Base-by-base conservation (phyloP, 306 rosid genomes). In the Corylus americana region DNA sequence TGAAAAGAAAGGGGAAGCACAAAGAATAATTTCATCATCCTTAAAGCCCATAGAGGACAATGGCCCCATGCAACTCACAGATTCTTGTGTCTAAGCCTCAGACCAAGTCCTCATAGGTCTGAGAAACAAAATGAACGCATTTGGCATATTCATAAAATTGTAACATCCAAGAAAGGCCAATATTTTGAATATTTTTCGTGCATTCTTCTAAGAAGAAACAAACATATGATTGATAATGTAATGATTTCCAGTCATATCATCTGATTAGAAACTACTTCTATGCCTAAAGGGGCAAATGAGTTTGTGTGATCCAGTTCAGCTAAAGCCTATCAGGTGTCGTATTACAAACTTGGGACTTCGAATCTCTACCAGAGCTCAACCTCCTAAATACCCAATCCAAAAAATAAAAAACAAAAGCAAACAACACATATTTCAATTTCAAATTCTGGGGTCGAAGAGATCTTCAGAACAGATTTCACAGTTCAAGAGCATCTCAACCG, bases 401-500 rank as follows among this genome's bases (percentile, higher is more conserved):
- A 20, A 3, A 13, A 8, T 2, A 71, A 71, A 71, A 71, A 0
- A 4, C 35, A 31, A 31, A 31, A 31, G 35, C 35, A 71, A 50
- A 37, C 18, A 37, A 37, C n/a, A 42, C 7, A 73, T 1, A 47
- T 25, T 58, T 47, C 51, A 12, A 42, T 48, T 50, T 42, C 57
- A 47, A 47, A 79, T 16, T 29, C 47, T 20, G 17, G 45, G 50
- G 27, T 64, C 47, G 42, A 7, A 7, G 62, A 73, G 68, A 73
- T 79, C 74, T 73, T 42, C 27, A 61, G 37, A 50, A 39, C 20
- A 20, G 44, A 39, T 7, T 61, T 78, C 47, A 78, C 7, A 57
- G 48, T 59, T 44, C 50, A 59, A 31, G 48, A 35, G 70, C 70
- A 64, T 64, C 70, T 64, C 70, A 64, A n/a, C 70, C 70, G 70